Percentiles rank a stretch among this genome's conserved stretches.
phyloP scores from a whole-genome alignment of 495 filamentous ascomycete genomes.

The Cercophora scortea region DNA sequence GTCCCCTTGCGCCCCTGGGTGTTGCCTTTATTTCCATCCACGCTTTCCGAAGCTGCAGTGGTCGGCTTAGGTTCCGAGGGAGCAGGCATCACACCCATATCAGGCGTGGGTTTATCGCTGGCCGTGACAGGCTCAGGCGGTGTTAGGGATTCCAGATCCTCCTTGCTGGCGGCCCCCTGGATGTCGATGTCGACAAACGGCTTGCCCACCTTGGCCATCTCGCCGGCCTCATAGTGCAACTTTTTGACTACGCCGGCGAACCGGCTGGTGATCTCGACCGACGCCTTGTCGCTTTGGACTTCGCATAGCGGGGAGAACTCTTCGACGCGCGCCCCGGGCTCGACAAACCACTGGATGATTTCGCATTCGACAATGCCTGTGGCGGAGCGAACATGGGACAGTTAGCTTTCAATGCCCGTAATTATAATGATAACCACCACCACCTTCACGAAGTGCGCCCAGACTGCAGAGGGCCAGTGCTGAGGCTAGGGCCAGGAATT shows the following conservation, averaged over 20 bases:
- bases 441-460: too few species aligned
- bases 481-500: not conserved
- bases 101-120: not conserved
- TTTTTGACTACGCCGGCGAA: constrained; percentile 96
- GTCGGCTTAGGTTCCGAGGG: not conserved
- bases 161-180: constrained; percentile 40
- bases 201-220: constrained; percentile 91
- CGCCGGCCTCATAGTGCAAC: constrained; percentile 89
- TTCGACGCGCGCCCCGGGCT: constrained; percentile 90
- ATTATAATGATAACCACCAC: too few species aligned
- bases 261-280: constrained; percentile 95
- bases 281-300: constrained; percentile 96
- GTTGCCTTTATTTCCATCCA: not conserved
- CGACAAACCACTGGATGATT: constrained; percentile 99
- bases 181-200: constrained; percentile 75
- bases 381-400: not conserved
- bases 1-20: constrained; percentile 30
- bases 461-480: too few species aligned
- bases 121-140: constrained; percentile 19
- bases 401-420: not conserved
- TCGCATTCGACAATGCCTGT: constrained; percentile 94
- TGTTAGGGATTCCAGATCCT: constrained; percentile 36
- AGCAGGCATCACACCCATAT: not conserved
- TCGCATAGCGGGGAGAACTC: constrained; percentile 98
- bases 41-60: constrained; percentile 1